These are phyloP conservation scores for Nicotiana sylvestris DNA, from an alignment of 257 asterid genomes.

Conservation along the genomic window DNA sequence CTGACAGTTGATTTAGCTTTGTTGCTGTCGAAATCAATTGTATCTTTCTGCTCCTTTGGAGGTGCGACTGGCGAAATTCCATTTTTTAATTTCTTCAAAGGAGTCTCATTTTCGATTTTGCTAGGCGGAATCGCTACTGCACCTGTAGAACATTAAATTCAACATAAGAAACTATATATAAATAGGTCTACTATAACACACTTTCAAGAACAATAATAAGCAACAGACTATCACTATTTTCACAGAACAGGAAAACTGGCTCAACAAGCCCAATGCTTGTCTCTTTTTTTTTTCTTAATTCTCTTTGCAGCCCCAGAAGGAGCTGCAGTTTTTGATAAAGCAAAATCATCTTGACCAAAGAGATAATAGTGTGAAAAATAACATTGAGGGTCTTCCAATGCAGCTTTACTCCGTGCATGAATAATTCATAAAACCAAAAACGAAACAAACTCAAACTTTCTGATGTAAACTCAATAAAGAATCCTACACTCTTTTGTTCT, in stretches of 20 bases:
- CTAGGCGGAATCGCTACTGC: conserved; percentile 28
- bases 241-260: neutral
- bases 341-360: neutral
- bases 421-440: neutral
- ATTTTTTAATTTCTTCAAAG: conserved; percentile 40
- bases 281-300: neutral
- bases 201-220: neutral
- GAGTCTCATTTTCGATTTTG: conserved; percentile 30
- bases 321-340: neutral
- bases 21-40: conserved; percentile 17
- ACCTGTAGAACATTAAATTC: conserved; percentile 32
- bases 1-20: conserved; percentile 58
- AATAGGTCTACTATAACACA: neutral
- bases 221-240: neutral
- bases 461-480: neutral
- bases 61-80: conserved; percentile 28
- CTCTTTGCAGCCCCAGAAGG: neutral
- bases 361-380: neutral
- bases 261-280: neutral
- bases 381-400: neutral
- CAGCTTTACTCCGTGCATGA: neutral
- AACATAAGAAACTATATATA: conserved; percentile 5
- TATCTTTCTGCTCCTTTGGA: conserved; percentile 31
- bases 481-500: neutral
- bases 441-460: neutral